These are phyloP conservation scores for Calocera cornea DNA, from an alignment of 768 basidiomycete species.

Conservation along the genomic window DNA sequence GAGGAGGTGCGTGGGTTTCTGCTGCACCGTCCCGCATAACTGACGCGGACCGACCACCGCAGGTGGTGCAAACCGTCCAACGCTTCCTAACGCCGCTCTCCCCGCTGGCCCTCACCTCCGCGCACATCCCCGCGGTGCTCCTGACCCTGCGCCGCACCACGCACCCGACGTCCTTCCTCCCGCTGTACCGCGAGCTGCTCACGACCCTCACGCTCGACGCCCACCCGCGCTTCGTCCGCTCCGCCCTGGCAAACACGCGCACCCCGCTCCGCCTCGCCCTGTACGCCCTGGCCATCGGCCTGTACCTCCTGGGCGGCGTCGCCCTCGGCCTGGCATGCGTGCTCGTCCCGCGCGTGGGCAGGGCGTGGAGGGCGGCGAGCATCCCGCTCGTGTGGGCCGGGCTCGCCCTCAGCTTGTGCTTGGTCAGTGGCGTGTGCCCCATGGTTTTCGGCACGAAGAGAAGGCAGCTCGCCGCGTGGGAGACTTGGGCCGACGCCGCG, in stretches of 20 bases:
- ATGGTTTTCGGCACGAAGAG: not conserved
- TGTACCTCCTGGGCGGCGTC: not conserved
- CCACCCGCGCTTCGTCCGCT: not conserved
- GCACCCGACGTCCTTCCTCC: not conserved
- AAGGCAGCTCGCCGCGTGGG: not conserved
- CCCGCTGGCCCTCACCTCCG: not conserved
- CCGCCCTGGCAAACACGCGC: not conserved
- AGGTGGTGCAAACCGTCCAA: not conserved
- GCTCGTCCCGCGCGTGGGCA: not conserved
- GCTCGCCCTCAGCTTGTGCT: not conserved
- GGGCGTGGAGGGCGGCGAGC: not conserved
- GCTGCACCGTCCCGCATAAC: not conserved
- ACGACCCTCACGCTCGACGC: not conserved
- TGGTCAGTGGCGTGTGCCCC: not conserved
- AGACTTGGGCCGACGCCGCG: not conserved
- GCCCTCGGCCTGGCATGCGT: not conserved
- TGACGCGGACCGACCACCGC: not conserved
- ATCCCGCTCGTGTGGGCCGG: not conserved
- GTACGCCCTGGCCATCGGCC: not conserved
- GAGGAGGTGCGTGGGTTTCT: not conserved
- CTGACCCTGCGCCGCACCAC: not conserved
- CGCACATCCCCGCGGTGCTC: not conserved
- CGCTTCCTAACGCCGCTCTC: not conserved
- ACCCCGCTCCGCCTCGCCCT: not conserved
- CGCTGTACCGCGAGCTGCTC: not conserved